These are phyloP conservation scores for Vitis labrusca DNA, from an alignment of 164 flowering plant genomes.

Conservation along the genomic window DNA sequence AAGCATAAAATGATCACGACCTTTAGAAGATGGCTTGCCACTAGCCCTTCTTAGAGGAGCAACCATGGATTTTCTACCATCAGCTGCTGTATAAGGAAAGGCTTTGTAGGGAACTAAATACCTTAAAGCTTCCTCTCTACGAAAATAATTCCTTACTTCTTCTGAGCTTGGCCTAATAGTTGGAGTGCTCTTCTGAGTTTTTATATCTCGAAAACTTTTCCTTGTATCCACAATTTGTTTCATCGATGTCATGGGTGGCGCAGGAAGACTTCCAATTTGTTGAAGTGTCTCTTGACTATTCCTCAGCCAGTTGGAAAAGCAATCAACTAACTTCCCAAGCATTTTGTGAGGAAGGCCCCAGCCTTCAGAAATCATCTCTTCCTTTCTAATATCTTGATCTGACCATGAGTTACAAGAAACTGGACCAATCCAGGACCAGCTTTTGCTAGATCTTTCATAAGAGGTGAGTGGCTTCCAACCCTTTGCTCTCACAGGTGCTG, in stretches of 20 bases:
- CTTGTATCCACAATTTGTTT: conserved; percentile 76
- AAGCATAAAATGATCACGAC: conserved; percentile 93
- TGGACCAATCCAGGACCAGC: conserved; percentile 96
- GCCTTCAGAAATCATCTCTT: conserved; percentile 73
- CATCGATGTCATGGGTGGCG: conserved; percentile 73
- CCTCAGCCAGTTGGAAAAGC: conserved; percentile 97
- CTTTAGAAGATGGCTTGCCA: conserved; percentile 95
- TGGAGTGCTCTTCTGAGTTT: conserved; percentile 92
- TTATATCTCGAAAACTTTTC: conserved; percentile 85
- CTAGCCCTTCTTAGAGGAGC: conserved; percentile 96
- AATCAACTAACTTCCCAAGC: conserved; percentile 95
- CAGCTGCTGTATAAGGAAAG: conserved; percentile 88
- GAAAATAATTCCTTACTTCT: conserved; percentile 84
- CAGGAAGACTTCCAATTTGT: conserved; percentile 90
- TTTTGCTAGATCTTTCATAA: conserved; percentile 69
- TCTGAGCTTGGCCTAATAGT: conserved; percentile 87
- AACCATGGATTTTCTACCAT: conserved; percentile 91
- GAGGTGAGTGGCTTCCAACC: conserved; percentile 85
- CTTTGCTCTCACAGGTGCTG: conserved; percentile 94
- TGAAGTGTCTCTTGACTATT: conserved; percentile 93
- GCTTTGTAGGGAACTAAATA: conserved; percentile 95
- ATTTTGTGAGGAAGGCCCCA: conserved; percentile 94
- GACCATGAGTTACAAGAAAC: conserved; percentile 29
- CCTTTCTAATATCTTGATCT: conserved; percentile 61
- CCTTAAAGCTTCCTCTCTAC: conserved; percentile 81